phyloP scores from a whole-genome alignment of 2,329 filamentous ascomycete species.

The Talaromyces sp. region DNA sequence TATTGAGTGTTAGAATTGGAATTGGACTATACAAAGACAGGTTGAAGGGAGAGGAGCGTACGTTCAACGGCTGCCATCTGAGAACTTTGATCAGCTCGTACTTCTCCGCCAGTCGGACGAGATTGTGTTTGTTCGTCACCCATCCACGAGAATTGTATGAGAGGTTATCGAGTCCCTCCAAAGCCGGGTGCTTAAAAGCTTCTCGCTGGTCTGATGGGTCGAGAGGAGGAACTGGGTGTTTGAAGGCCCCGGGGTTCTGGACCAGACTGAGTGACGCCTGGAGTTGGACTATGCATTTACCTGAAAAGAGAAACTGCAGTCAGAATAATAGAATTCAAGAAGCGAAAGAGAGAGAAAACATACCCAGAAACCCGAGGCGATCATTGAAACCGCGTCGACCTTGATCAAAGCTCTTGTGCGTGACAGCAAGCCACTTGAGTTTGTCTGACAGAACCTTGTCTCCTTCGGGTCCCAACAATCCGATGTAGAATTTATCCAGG shows the following conservation, averaged over 20 bases:
- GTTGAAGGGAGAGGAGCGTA: constrained; percentile 41
- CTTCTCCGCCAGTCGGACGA: constrained; percentile 63
- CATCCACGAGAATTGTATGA: constrained; percentile 55
- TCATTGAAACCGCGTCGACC: constrained; percentile 93
- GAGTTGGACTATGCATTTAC: constrained; percentile 60
- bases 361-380: constrained; percentile 82
- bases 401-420: constrained; percentile 97
- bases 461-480: constrained; percentile 68
- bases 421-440: constrained; percentile 93
- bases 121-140: constrained; percentile 59
- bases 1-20: background rate
- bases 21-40: constrained; percentile 1
- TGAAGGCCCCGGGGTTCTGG: constrained; percentile 38
- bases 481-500: constrained; percentile 73
- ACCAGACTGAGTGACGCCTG: constrained; percentile 62
- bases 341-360: constrained; percentile 15
- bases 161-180: constrained; percentile 72
- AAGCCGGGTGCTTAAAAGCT: constrained; percentile 66
- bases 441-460: constrained; percentile 77
- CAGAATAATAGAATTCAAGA: background rate
- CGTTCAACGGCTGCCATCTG: constrained; percentile 82
- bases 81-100: constrained; percentile 71
- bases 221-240: constrained; percentile 24
- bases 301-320: constrained; percentile 30
- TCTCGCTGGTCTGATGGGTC: constrained; percentile 52